These are phyloP conservation scores for Coniella lustricola DNA, from an alignment of 2,329 filamentous ascomycete genomes.

Conservation along the genomic window DNA sequence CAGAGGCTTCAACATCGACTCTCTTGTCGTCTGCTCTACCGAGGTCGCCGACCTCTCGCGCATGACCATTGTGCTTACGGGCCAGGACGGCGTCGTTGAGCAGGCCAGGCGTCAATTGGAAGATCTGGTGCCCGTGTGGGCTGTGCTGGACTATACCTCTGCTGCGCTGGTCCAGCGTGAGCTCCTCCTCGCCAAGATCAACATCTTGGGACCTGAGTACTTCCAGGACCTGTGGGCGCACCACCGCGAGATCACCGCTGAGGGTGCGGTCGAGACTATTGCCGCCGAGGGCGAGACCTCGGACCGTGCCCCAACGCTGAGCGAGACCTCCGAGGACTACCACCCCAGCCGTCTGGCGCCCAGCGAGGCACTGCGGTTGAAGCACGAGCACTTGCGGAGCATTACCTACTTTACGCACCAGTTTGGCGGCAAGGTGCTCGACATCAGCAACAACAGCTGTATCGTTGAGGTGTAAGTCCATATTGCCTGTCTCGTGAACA, in stretches of 20 bases:
- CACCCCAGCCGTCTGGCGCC: constrained; percentile 81
- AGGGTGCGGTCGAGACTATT: constrained; percentile 36
- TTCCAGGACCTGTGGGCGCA: constrained; percentile 95
- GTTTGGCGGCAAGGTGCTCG: constrained; percentile 93
- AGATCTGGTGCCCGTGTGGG: constrained; percentile 96
- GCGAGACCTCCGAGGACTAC: constrained; percentile 58
- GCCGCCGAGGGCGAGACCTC: constrained; percentile 25
- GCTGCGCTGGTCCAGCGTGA: constrained; percentile 93
- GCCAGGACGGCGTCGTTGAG: constrained; percentile 94
- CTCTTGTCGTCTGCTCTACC: constrained; percentile 92
- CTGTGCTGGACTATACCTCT: constrained; percentile 90
- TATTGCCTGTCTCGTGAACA: not conserved
- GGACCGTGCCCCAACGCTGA: constrained; percentile 31
- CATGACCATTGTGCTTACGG: constrained; percentile 97
- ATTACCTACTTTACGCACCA: constrained; percentile 97
- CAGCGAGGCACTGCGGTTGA: constrained; percentile 87
- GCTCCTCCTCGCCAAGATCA: constrained; percentile 90
- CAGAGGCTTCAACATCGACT: constrained; percentile 98
- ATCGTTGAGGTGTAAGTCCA: constrained; percentile 86
- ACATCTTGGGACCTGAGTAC: constrained; percentile 93
- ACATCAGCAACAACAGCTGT: constrained; percentile 97
- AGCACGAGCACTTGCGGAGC: constrained; percentile 93
- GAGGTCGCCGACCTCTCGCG: constrained; percentile 94
- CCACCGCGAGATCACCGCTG: constrained; percentile 75
- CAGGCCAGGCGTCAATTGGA: constrained; percentile 93